Evolutionary conservation across 2,329 filamentous ascomycete genomes (phyloP).

Genomic region (Metarhizium rileyi): DNA sequence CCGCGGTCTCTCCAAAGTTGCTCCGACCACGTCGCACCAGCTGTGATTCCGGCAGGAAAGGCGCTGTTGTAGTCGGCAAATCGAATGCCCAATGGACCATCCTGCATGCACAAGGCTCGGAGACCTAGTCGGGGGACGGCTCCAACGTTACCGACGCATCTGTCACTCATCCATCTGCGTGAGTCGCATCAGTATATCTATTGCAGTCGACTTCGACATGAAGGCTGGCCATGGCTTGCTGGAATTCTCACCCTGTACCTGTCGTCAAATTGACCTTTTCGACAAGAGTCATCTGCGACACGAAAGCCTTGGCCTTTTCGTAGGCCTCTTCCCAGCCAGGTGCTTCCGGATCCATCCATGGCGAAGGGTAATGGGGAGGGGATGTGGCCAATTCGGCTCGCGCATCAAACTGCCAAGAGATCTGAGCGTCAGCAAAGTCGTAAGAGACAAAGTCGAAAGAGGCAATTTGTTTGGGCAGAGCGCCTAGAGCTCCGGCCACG

Average conservation of each 20-base stretch:
- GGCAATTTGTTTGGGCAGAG: neutral
- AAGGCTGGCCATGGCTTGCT: neutral
- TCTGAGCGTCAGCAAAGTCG: constrained; percentile 14
- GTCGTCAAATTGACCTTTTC: constrained; percentile 97
- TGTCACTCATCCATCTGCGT: constrained; percentile 41
- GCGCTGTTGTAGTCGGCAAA: constrained; percentile 70
- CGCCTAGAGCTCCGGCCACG: neutral
- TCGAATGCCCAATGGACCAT: constrained; percentile 73
- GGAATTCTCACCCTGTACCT: constrained; percentile 59
- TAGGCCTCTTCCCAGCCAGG: constrained; percentile 69
- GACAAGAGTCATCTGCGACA: constrained; percentile 69
- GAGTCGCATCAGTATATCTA: neutral
- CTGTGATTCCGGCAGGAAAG: constrained; percentile 68
- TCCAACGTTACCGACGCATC: constrained; percentile 70
- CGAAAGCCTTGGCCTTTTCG: constrained; percentile 64
- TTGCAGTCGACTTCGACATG: too few relatives aligned
- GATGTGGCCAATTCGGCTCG: constrained; percentile 27
- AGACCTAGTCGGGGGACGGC: constrained; percentile 61
- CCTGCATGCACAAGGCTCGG: constrained; percentile 73
- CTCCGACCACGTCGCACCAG: constrained; percentile 76
- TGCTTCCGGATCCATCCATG: constrained; percentile 70
- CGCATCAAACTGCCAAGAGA: constrained; percentile 11
- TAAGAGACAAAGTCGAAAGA: neutral
- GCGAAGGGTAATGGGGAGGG: constrained; percentile 68
- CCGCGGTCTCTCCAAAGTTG: constrained; percentile 49